Evolutionary conservation across 1,139 yeast species (phyloP).

Genomic region (Zygosaccharomyces sapae): DNA sequence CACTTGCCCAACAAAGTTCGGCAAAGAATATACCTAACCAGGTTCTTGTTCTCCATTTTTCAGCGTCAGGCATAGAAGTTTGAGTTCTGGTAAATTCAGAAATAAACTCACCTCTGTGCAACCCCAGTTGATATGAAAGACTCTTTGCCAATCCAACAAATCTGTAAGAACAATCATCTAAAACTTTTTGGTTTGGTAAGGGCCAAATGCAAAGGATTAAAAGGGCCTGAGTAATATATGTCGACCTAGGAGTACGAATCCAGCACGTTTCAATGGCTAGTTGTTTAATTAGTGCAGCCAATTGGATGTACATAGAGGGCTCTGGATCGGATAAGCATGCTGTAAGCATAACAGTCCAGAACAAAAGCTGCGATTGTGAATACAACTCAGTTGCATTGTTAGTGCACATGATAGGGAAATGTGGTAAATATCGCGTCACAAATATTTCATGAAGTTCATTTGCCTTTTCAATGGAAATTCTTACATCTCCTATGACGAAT

Average conservation of each 20-base stretch:
- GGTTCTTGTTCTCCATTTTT: conserved; percentile 88
- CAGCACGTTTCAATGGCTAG: conserved; percentile 90
- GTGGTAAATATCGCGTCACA: conserved; percentile 64
- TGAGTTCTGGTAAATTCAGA: conserved; percentile 89
- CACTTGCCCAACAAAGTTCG: conserved; percentile 89
- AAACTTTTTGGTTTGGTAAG: conserved; percentile 83
- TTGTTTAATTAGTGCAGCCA: conserved; percentile 77
- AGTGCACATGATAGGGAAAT: conserved; percentile 72
- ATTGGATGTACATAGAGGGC: conserved; percentile 71
- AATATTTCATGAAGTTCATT: conserved; percentile 67
- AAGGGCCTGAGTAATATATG: conserved; percentile 88
- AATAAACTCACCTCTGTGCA: conserved; percentile 88
- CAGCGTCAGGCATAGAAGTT: conserved; percentile 83
- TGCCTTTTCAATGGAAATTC: conserved; percentile 62
- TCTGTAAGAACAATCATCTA: conserved; percentile 88
- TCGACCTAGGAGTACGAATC: conserved; percentile 89
- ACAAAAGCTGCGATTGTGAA: conserved; percentile 75
- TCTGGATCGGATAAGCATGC: conserved; percentile 86
- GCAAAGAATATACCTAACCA: conserved; percentile 87
- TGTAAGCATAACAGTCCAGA: conserved; percentile 87
- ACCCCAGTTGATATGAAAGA: conserved; percentile 81
- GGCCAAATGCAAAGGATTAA: conserved; percentile 87
- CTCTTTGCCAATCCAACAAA: conserved; percentile 84
- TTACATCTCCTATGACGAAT: conserved; percentile 71
- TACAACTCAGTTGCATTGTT: conserved; percentile 72